Conservation (phyloP, 2,329 filamentous ascomycete genomes). For the Endothia cerciana region DNA sequence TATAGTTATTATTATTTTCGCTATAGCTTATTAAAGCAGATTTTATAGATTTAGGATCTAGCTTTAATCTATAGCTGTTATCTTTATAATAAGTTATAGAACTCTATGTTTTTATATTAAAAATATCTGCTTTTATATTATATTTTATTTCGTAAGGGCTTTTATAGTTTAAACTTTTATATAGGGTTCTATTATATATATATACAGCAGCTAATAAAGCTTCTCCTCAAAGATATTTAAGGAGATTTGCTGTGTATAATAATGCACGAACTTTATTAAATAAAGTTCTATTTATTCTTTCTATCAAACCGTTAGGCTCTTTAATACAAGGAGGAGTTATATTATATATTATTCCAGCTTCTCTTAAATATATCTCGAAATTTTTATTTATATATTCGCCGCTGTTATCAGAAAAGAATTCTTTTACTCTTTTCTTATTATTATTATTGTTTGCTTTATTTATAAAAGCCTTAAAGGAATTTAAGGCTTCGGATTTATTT, state of each 20-base stretch:
- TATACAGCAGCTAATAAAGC: constrained; percentile 8
- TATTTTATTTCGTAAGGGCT: background rate
- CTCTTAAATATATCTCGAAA: background rate
- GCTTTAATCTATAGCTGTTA: background rate
- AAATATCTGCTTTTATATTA: background rate
- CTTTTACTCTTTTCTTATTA: constrained; percentile 9
- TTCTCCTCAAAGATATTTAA: constrained; percentile 2
- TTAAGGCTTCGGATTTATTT: constrained; percentile 11
- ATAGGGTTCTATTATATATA: constrained; percentile 14
- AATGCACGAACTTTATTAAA: background rate
- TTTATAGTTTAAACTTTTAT: background rate
- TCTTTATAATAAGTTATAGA: constrained; percentile 12
- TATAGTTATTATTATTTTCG: background rate
- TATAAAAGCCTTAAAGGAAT: constrained; percentile 6
- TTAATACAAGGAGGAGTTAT: constrained; percentile 6
- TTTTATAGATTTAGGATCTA: background rate
- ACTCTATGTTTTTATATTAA: background rate
- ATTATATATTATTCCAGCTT: constrained; percentile 2
- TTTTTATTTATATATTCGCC: constrained; percentile 19
- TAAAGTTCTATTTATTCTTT: background rate
- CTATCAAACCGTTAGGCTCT: background rate
- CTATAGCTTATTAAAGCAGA: background rate
- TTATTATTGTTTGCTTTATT: constrained; percentile 19
- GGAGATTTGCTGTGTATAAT: constrained; percentile 8
- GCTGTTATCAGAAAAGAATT: constrained; percentile 14